Conservation (phyloP, 1,139 yeast species). For the Zygoascus meyerae region DNA sequence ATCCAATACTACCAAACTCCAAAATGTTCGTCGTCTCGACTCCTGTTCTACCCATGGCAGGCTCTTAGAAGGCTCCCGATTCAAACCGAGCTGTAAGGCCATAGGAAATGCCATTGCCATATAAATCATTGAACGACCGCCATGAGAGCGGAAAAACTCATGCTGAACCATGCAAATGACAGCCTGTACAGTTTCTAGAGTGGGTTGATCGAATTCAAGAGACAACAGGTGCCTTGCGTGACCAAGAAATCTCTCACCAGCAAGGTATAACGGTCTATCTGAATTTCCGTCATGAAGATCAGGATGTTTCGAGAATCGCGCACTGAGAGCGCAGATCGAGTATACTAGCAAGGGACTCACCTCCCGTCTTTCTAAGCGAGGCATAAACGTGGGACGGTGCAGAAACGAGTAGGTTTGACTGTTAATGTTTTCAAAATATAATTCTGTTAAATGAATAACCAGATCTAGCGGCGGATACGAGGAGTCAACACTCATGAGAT, state of each 20-base stretch:
- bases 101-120: constrained; percentile 35
- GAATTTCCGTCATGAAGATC: constrained; percentile 12
- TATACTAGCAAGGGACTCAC: constrained; percentile 31
- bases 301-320: constrained; percentile 36
- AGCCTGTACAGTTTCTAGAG: constrained; percentile 36
- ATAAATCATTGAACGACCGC: constrained; percentile 35
- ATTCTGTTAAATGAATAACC: constrained; percentile 26
- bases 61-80: constrained; percentile 26
- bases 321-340: constrained; percentile 35
- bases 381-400: constrained; percentile 34
- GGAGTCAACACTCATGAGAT: constrained; percentile 8
- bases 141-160: constrained; percentile 34
- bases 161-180: constrained; percentile 32
- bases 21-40: constrained; percentile 33
- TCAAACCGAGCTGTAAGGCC: constrained; percentile 33
- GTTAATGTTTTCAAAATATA: constrained; percentile 33
- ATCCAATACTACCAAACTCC: constrained; percentile 35
- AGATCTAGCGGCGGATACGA: constrained; percentile 21
- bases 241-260: constrained; percentile 32
- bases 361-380: constrained; percentile 26
- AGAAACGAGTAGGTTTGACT: constrained; percentile 36
- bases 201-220: constrained; percentile 33
- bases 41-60: constrained; percentile 34
- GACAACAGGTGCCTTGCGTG: constrained; percentile 30
- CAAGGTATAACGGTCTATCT: constrained; percentile 25